phyloP scores from a whole-genome alignment of 2,329 filamentous ascomycete species.

The Zasmidium citrigriseum region DNA sequence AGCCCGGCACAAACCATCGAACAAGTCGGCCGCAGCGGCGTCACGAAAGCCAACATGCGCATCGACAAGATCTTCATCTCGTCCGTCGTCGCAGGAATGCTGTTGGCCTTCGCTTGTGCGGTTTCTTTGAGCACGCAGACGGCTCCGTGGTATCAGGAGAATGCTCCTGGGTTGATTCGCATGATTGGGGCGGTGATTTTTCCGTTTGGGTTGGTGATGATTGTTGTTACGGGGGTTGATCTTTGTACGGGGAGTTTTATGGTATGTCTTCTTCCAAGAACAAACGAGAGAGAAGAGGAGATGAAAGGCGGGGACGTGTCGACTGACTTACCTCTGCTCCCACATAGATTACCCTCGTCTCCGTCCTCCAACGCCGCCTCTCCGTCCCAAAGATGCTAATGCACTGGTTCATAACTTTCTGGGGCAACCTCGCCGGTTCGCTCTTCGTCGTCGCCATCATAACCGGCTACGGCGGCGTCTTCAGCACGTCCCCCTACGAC shows the following conservation, averaged over 20 bases:
- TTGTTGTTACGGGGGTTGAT: constrained; percentile 37
- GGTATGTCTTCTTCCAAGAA: constrained; percentile 13
- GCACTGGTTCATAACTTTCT: constrained; percentile 34
- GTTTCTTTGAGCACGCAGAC: constrained; percentile 27
- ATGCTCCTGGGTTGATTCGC: constrained; percentile 35
- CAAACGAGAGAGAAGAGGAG: not conserved
- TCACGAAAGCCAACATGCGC: constrained; percentile 54
- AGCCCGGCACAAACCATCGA: constrained; percentile 47
- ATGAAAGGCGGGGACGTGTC: not conserved
- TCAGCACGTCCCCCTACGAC: constrained; percentile 42
- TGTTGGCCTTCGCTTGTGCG: constrained; percentile 55
- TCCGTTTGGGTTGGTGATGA: constrained; percentile 36
- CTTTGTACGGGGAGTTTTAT: constrained; percentile 36
- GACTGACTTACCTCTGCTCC: not conserved
- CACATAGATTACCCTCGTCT: constrained; percentile 46
- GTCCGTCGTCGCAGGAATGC: constrained; percentile 52
- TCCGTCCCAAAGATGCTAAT: constrained; percentile 26
- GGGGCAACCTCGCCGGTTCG: constrained; percentile 34
- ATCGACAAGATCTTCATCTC: constrained; percentile 56
- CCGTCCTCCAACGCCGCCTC: constrained; percentile 44
- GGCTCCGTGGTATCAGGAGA: constrained; percentile 35
- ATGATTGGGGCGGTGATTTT: constrained; percentile 37
- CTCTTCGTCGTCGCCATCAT: constrained; percentile 35
- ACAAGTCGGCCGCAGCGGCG: constrained; percentile 51
- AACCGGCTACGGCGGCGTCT: constrained; percentile 32